Base-by-base conservation (phyloP, 164 flowering plant genomes). In the Annona squamosa region DNA sequence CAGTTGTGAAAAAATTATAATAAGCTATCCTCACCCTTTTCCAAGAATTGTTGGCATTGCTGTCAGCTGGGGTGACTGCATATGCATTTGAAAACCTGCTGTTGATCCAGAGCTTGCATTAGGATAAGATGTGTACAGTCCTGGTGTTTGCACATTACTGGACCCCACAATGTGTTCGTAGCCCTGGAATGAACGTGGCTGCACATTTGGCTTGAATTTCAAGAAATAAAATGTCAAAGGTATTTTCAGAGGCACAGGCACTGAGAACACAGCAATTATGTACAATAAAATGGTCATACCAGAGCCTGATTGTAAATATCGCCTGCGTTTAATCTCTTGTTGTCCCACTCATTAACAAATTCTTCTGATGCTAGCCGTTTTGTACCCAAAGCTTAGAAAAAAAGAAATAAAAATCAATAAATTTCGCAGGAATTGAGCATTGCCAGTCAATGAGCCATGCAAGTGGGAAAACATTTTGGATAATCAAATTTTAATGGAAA, bases 321-420 rank as follows among this genome's bases (percentile, higher is more conserved):
- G 77, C 97, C 97, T 42, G 87, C 87, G 85, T 94, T 94, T 71
- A 86, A 78, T 80, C 98, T 86, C 85, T 94, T 92, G 83, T 84
- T 90, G 71, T 94, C 97, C 93, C 86, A 89, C 18, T 85, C 90
- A 75, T 83, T 84, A 65, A 72, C 82, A 75, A 86, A 76, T 65
- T 89, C 98, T 57, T 90, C 97, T 43, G 97, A 86, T 43, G 98
- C 98, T 75, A 89, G 72, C 44, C 98, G 84, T 75, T 94, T 94
- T 56, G 86, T 87, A 80, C 98, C 98, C 79, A 85, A 85, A 26
- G 93, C 96, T 91, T 72, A 75, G 79, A n/a, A 46, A 16, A 48
- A n/a, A 46, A 16, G 48, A 61, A 63, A 44, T 73, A 76, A 70
- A 64, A 6, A 75, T 63, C 6, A 37, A 64, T 64, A 71, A 75